A percentile compares a stretch with the other conserved stretches of the same genome.
Conservation (phyloP, 495 filamentous ascomycete genomes). For the Chaetomium fimeti region DNA sequence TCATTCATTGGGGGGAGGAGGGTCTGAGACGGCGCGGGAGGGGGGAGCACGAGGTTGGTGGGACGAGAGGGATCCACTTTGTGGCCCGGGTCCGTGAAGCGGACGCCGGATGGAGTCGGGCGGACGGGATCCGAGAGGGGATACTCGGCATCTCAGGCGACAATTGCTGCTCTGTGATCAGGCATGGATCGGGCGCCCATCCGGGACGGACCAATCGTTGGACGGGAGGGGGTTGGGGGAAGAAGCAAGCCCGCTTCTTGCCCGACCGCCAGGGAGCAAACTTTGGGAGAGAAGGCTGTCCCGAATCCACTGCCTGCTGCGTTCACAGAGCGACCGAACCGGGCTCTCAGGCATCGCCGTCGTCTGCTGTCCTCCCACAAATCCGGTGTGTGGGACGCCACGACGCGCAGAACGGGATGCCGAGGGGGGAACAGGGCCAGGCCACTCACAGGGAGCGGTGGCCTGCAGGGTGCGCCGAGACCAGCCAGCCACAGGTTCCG, state of each 20-base stretch:
- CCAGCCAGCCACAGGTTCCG: slow-evolving; percentile 8
- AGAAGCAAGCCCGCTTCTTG: slow-evolving; percentile 5
- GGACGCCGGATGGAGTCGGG: neutral
- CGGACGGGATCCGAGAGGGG: slow-evolving; percentile 6
- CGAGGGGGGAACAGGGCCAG: neutral
- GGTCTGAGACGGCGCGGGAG: slow-evolving; percentile 10
- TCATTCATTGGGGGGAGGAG: slow-evolving; percentile 8
- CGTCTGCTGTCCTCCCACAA: neutral
- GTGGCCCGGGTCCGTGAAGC: slow-evolving; percentile 11
- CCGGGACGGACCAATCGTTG: slow-evolving; percentile 8
- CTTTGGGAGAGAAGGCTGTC: neutral
- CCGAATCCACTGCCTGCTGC: neutral
- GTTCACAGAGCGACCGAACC: neutral
- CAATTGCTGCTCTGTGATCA: neutral
- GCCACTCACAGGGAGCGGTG: neutral
- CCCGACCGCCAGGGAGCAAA: neutral
- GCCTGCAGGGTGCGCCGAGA: neutral
- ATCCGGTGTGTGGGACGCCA: slow-evolving; percentile 1
- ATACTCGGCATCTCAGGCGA: slow-evolving; percentile 1
- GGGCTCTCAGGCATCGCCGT: neutral
- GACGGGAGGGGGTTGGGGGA: neutral
- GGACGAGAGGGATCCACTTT: slow-evolving; percentile 1
- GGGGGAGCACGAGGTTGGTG: slow-evolving; percentile 8
- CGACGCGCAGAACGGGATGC: slow-evolving; percentile 4
- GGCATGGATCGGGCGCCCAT: slow-evolving; percentile 8